phyloP scores from a whole-genome alignment of 257 asterid species.

The Petunia axillaris region DNA sequence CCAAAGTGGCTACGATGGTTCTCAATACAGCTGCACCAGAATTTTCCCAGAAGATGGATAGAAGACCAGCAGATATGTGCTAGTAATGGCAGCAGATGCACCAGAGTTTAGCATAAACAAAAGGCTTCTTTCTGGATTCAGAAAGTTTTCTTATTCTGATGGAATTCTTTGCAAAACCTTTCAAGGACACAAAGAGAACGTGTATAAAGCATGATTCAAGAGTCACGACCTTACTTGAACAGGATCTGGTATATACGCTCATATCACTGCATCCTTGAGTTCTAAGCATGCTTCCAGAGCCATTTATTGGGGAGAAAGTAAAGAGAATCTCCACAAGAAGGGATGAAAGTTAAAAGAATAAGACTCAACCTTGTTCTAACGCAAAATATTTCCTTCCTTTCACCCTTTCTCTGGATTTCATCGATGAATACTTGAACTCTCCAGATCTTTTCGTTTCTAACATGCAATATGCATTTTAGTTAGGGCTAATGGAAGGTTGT shows the following conservation, averaged over 20 bases:
- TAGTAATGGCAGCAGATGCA: not conserved
- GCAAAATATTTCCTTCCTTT: conserved; percentile 8
- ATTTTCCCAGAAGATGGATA: conserved; percentile 11
- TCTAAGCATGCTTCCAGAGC: not conserved
- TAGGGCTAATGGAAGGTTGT: not conserved
- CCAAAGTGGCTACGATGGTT: no score
- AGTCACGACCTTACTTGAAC: not conserved
- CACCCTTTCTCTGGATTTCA: not conserved
- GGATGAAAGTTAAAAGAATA: not conserved
- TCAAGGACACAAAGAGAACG: not conserved
- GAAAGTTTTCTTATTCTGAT: not conserved
- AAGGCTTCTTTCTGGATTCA: not conserved
- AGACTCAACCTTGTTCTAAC: not conserved
- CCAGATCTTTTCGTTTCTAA: not conserved
- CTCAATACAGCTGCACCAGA: not conserved
- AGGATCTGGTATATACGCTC: no score
- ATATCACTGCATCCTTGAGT: no score
- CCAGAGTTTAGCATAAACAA: conserved; percentile 7
- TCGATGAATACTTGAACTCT: not conserved
- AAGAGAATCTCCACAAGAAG: not conserved
- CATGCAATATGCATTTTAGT: not conserved
- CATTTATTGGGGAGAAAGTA: not conserved
- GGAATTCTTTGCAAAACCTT: not conserved
- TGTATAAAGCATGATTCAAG: not conserved
- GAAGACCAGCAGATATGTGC: not conserved